These are phyloP conservation scores for Parascedosporium putredinis DNA, from an alignment of 2,329 filamentous ascomycete species.

Conservation along the genomic window DNA sequence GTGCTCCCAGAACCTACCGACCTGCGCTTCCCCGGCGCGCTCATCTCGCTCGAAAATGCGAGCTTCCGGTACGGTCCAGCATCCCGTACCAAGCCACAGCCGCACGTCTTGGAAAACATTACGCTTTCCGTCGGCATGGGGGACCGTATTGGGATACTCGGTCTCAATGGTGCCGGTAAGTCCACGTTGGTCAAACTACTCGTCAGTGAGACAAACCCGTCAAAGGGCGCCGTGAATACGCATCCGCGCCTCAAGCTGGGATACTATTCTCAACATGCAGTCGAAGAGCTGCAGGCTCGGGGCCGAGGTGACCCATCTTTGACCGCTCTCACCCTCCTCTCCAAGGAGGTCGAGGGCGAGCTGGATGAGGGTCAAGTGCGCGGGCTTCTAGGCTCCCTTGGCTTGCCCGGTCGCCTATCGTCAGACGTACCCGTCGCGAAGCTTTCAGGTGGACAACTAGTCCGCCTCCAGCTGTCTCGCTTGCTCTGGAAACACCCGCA, in stretches of 20 bases:
- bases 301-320: conserved; percentile 38
- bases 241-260: conserved; percentile 63
- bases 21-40: conserved; percentile 62
- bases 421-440: conserved; percentile 64
- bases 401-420: conserved; percentile 57
- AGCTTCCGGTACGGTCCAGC: conserved; percentile 49
- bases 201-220: conserved; percentile 47
- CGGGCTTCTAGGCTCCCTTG: conserved; percentile 55
- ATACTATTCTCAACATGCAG: conserved; percentile 73
- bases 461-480: conserved; percentile 53
- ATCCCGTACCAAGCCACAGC: conserved; percentile 2
- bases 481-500: conserved; percentile 62
- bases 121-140: conserved; percentile 61
- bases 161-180: conserved; percentile 74
- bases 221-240: conserved; percentile 48
- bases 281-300: conserved; percentile 53
- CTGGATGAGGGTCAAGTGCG: conserved; percentile 59
- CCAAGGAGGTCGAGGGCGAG: conserved; percentile 35
- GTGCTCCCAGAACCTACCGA: conserved; percentile 53
- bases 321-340: conserved; percentile 56
- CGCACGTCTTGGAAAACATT: conserved; percentile 46
- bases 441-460: conserved; percentile 71
- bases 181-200: conserved; percentile 67
- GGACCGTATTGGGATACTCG: conserved; percentile 64
- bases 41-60: conserved; percentile 62